These are phyloP conservation scores for Cladosporium sp. DNA, from an alignment of 2,329 filamentous ascomycete genomes.

Conservation along the genomic window DNA sequence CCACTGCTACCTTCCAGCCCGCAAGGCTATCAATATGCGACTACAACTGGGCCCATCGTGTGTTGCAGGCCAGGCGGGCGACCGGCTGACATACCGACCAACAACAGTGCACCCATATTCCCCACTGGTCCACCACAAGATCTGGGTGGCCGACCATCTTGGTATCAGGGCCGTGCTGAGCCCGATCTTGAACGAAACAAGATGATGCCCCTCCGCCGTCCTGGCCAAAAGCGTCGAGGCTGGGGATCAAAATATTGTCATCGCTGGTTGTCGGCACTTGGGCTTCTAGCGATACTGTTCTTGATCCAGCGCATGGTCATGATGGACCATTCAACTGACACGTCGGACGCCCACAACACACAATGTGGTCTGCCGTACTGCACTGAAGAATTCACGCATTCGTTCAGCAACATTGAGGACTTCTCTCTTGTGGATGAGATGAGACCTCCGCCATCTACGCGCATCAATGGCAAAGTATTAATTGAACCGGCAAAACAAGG, in stretches of 20 bases:
- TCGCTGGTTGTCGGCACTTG: not conserved
- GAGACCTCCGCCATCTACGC: conserved; percentile 13
- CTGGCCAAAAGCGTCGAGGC: not conserved
- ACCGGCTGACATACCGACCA: not conserved
- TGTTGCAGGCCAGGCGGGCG: conserved; percentile 4
- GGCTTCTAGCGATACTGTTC: not conserved
- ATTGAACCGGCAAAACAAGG: conserved; percentile 32
- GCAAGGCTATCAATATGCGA: not conserved
- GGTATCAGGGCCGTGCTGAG: not conserved
- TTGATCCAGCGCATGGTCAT: not conserved
- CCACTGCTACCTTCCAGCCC: not conserved
- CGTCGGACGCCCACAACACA: not conserved
- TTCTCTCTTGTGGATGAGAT: conserved; percentile 27
- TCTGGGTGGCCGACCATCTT: not conserved
- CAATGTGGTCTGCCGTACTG: not conserved
- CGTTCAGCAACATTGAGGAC: conserved; percentile 5
- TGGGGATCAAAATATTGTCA: not conserved
- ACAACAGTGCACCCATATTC: not conserved
- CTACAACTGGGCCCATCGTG: not conserved
- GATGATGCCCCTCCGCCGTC: not conserved
- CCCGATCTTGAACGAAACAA: not conserved
- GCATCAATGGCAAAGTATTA: conserved; percentile 35
- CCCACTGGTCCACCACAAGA: not conserved
- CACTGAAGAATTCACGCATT: not conserved
- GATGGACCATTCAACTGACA: not conserved